Evolutionary conservation across 305 asterid species (phyloP), one percentile per base, ranked within the genome.

Genomic region (Caryopteris hybrid): DNA sequence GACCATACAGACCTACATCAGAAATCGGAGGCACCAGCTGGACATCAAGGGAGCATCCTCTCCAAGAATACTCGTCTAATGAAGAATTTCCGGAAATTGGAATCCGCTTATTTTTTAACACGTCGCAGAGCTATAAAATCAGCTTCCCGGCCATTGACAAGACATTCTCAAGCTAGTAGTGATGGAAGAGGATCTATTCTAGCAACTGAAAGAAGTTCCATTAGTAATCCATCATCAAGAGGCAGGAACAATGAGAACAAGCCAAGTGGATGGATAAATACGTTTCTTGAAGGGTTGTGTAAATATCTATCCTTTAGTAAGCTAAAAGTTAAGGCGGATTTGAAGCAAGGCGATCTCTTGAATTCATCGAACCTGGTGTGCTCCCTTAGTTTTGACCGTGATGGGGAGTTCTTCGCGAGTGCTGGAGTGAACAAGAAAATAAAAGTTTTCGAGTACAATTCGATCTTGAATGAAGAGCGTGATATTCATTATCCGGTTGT

Each of bases 361-460:
- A 87, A 89, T 81, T 86, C 98, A 55, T 89, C 99, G 23, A 94
- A 94, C 82, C 83, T 91, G 58, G 99, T 94, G 4, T 91, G 96
- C 81, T 84, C 99, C 73, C 86, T 94, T 70, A 81, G 97, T 84
- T 94, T 91, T 71, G 99, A 91, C 79, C 98, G 98, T 38, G 99
- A 89, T 72, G 97, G 96, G 72, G 97, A 94, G 86, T 89, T 85
- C 78, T 88, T 94, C 22, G 98, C 99, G 5, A 88, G 94, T 62
- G 99, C 99, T 53, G 99, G 99, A 55, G 97, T 94, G 27, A 94
- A 89, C 76, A 94, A 85, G 90, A 94, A 94, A 87, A 94, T 94
- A 72, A 94, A 94, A 72, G 92, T 94, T 45, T 94, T 94, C 22
- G 99, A 91, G 76, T 91, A 86, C 76, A 86, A 81, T 70, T 83